phyloP scores from a whole-genome alignment of 1,139 yeast genomes.

The Saccharomyces uvarum region DNA sequence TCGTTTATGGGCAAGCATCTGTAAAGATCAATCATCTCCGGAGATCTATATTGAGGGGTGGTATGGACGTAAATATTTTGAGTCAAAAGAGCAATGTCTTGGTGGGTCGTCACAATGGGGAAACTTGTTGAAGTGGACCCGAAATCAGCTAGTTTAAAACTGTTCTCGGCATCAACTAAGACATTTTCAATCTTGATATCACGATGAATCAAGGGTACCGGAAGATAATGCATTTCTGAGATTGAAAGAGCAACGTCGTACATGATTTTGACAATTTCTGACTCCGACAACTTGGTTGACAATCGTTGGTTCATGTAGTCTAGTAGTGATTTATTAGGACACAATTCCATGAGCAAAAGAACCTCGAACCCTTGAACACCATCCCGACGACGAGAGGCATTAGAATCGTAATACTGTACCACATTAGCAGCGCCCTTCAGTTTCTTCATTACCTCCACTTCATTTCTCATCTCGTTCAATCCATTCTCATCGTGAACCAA shows the following conservation, averaged over 20 bases:
- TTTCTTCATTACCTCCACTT: constrained; percentile 81
- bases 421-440: constrained; percentile 69
- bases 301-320: constrained; percentile 93
- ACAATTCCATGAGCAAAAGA: constrained; percentile 83
- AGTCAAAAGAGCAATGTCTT: constrained; percentile 49
- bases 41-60: constrained; percentile 94
- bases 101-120: constrained; percentile 35
- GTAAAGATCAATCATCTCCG: constrained; percentile 90
- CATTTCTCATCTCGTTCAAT: constrained; percentile 60
- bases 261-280: constrained; percentile 77
- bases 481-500: constrained; percentile 67
- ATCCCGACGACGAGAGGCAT: constrained; percentile 63
- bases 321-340: constrained; percentile 76
- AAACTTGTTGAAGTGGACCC: constrained; percentile 76
- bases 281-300: constrained; percentile 70
- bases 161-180: constrained; percentile 62
- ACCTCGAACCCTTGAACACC: constrained; percentile 56
- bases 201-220: constrained; percentile 79
- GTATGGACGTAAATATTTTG: constrained; percentile 87
- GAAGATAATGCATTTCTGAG: constrained; percentile 77
- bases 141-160: constrained; percentile 83
- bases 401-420: constrained; percentile 87
- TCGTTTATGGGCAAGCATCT: constrained; percentile 86
- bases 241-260: constrained; percentile 76
- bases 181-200: constrained; percentile 96